Evolutionary conservation across 495 filamentous ascomycete species (phyloP).

Genomic region (Aspergillus haitiensis): DNA sequence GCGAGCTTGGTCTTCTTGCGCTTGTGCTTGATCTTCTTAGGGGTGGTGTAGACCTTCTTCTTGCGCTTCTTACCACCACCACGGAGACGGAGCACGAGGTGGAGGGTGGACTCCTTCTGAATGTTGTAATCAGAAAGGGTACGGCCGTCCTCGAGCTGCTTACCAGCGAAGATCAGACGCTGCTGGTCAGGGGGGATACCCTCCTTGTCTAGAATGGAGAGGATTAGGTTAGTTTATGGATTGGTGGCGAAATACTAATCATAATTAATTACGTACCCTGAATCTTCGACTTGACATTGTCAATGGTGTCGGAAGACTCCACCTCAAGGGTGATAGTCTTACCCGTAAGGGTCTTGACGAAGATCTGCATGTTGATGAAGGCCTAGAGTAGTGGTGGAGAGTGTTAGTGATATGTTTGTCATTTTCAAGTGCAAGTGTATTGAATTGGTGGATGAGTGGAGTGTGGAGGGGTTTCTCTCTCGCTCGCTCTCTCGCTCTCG

Average conservation of each 20-base stretch:
- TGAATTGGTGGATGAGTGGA: too few species aligned
- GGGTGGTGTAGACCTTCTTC: slow-evolving; percentile 99
- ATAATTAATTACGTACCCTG: slow-evolving; percentile 52
- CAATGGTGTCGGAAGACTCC: slow-evolving; percentile 98
- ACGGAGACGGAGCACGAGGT: slow-evolving; percentile 97
- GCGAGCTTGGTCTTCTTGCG: slow-evolving; percentile 99
- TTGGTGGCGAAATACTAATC: background rate
- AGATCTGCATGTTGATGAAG: slow-evolving; percentile 90
- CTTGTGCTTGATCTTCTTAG: slow-evolving; percentile 99
- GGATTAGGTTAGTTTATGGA: slow-evolving; percentile 10
- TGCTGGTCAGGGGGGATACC: slow-evolving; percentile 99
- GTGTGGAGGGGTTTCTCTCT: too few species aligned
- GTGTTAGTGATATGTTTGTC: slow-evolving; percentile 12
- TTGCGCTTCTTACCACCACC: slow-evolving; percentile 98
- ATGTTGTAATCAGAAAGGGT: slow-evolving; percentile 99
- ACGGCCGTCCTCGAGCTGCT: slow-evolving; percentile 99
- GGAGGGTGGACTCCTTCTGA: slow-evolving; percentile 99
- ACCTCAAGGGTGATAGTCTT: slow-evolving; percentile 99
- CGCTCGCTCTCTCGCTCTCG: too few species aligned
- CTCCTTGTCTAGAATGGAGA: slow-evolving; percentile 78
- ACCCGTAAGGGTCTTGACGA: slow-evolving; percentile 99
- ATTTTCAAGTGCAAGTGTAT: background rate
- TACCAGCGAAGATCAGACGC: slow-evolving; percentile 99
- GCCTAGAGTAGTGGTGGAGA: slow-evolving; percentile 32
- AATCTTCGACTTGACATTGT: slow-evolving; percentile 99